Conservation (phyloP, 1,284 basidiomycete species). For the Irpex rosettiformis region DNA sequence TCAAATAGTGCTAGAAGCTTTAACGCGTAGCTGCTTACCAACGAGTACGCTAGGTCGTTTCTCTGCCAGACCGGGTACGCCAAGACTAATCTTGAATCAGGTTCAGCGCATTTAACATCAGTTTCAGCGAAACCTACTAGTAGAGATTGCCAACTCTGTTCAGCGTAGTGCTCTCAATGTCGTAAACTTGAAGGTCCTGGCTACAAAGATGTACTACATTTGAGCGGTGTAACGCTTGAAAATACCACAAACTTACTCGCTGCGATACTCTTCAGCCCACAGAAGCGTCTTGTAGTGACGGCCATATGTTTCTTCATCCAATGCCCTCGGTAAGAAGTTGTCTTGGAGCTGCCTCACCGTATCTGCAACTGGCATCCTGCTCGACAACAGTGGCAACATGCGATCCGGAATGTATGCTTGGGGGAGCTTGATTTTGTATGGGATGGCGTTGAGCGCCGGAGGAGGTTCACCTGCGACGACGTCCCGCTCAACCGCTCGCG, state of each 20-base stretch:
- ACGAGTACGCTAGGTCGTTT: constrained; percentile 61
- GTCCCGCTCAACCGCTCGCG: constrained; percentile 35
- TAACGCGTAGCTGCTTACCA: constrained; percentile 33
- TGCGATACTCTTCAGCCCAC: constrained; percentile 56
- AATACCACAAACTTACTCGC: constrained; percentile 46
- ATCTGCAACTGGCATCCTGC: constrained; percentile 10
- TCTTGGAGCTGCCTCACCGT: constrained; percentile 13
- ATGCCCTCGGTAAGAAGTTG: constrained; percentile 35
- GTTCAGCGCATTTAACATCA: background rate
- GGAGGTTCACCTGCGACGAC: constrained; percentile 46
- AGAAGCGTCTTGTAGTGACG: constrained; percentile 48
- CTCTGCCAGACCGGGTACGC: constrained; percentile 61
- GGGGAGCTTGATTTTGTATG: constrained; percentile 25
- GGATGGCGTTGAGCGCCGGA: constrained; percentile 26
- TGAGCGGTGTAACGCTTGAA: background rate
- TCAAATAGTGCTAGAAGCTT: background rate
- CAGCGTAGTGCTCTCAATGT: constrained; percentile 42
- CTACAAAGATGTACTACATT: constrained; percentile 28
- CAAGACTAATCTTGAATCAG: constrained; percentile 34
- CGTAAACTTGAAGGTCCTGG: constrained; percentile 53
- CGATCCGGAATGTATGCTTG: constrained; percentile 20
- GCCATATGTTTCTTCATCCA: constrained; percentile 41
- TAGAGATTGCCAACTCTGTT: constrained; percentile 33
- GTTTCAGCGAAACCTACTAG: constrained; percentile 32
- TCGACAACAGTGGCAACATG: constrained; percentile 13